phyloP scores from a whole-genome alignment of 257 asterid genomes.

The Perilla frutescens region DNA sequence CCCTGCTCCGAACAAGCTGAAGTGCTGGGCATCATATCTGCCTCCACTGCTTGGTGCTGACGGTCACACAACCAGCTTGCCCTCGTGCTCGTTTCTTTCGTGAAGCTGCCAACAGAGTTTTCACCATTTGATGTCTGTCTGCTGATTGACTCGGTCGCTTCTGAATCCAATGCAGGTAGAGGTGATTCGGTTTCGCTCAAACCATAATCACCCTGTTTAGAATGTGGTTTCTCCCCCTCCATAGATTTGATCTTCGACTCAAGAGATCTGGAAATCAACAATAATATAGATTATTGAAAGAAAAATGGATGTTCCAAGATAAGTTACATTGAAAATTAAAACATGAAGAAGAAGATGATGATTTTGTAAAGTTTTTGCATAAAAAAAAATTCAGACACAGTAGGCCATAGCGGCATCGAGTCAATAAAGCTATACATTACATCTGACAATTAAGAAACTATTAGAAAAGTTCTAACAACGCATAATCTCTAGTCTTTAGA shows the following conservation, averaged over 20 bases:
- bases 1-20: slow-evolving; percentile 48
- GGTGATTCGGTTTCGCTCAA: slow-evolving; percentile 57
- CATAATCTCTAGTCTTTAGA: neutral
- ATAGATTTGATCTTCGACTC: slow-evolving; percentile 66
- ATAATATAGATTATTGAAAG: neutral
- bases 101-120: slow-evolving; percentile 78
- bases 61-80: slow-evolving; percentile 47
- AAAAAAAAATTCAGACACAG: neutral
- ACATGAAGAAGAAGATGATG: too few relatives aligned
- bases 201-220: slow-evolving; percentile 43
- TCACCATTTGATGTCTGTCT: slow-evolving; percentile 70
- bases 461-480: neutral
- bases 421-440: neutral
- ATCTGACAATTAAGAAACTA: neutral
- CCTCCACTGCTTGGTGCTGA: slow-evolving; percentile 42
- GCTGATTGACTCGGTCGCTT: slow-evolving; percentile 52
- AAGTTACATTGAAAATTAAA: neutral
- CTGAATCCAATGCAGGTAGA: slow-evolving; percentile 52
- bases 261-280: slow-evolving; percentile 62
- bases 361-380: neutral
- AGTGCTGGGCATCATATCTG: slow-evolving; percentile 42
- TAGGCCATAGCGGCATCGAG: neutral
- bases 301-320: neutral
- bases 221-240: slow-evolving; percentile 53
- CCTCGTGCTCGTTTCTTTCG: slow-evolving; percentile 52